Conservation (phyloP, 176 grass and related monocot genomes). For the Themeda triandra region DNA sequence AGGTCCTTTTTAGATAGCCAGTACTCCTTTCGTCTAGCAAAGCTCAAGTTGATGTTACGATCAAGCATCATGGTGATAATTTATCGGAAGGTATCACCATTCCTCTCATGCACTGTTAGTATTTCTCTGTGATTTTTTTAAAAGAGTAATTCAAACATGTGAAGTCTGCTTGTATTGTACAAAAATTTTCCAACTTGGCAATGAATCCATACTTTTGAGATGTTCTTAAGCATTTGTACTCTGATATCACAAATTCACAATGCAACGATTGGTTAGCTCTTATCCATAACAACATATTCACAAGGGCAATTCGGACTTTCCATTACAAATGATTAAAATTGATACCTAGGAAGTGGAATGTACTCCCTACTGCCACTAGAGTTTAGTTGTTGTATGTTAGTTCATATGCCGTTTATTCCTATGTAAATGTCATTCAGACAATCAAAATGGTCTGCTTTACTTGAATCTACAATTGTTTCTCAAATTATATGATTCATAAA, state of each 20-base stretch:
- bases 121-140: neutral
- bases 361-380: neutral
- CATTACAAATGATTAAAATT: neutral
- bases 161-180: neutral
- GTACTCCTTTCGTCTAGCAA: slow-evolving; percentile 76
- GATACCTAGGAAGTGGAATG: neutral
- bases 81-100: slow-evolving; percentile 72
- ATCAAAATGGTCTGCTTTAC: neutral
- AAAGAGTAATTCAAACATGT: slow-evolving; percentile 3
- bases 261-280: neutral
- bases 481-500: neutral
- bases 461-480: neutral
- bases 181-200: neutral
- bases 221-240: neutral
- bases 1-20: slow-evolving; percentile 95
- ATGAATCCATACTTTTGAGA: neutral
- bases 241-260: neutral
- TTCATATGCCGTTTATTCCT: neutral
- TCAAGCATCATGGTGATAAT: slow-evolving; percentile 84
- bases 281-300: neutral
- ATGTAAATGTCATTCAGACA: neutral
- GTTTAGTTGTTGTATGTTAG: neutral
- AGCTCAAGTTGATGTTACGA: slow-evolving; percentile 92
- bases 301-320: neutral
- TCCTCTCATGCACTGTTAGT: slow-evolving; percentile 1